phyloP scores from a whole-genome alignment of 495 filamentous ascomycete species.

The Penicillium odoratum region DNA sequence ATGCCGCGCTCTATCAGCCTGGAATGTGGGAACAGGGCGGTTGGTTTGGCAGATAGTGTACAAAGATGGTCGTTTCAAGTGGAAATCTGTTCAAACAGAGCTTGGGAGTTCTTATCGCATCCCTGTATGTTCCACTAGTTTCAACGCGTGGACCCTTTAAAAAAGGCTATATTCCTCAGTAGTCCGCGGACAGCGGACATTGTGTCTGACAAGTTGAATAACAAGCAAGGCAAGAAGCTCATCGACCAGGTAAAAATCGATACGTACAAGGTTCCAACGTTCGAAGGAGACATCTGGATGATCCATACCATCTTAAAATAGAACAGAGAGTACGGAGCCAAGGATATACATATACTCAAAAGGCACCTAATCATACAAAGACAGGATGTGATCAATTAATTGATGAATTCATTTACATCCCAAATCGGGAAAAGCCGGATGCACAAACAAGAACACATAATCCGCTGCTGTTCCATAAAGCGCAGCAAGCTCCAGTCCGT shows the following conservation, averaged over 20 bases:
- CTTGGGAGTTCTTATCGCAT: background rate
- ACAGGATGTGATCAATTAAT: background rate
- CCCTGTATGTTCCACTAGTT: no score
- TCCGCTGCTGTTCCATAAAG: constrained; percentile 2
- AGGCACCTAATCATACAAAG: background rate
- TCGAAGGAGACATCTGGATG: no score
- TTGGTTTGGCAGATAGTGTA: constrained; percentile 54
- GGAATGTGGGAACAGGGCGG: constrained; percentile 74
- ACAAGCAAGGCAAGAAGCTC: no score
- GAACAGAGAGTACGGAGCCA: no score
- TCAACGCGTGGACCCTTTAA: no score
- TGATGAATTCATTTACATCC: background rate
- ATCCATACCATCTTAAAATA: no score
- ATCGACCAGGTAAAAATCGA: no score
- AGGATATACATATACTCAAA: no score
- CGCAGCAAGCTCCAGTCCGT: constrained; percentile 13
- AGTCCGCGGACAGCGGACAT: no score
- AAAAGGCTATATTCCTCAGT: no score
- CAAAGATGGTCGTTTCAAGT: background rate
- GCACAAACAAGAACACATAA: background rate
- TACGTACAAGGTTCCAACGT: no score
- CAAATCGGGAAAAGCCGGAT: background rate
- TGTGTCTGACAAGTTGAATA: no score
- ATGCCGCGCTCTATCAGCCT: constrained; percentile 53
- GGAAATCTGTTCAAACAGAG: background rate